Conservation (phyloP, 73 alveolate genomes). For the Paraurostyla sp. region DNA sequence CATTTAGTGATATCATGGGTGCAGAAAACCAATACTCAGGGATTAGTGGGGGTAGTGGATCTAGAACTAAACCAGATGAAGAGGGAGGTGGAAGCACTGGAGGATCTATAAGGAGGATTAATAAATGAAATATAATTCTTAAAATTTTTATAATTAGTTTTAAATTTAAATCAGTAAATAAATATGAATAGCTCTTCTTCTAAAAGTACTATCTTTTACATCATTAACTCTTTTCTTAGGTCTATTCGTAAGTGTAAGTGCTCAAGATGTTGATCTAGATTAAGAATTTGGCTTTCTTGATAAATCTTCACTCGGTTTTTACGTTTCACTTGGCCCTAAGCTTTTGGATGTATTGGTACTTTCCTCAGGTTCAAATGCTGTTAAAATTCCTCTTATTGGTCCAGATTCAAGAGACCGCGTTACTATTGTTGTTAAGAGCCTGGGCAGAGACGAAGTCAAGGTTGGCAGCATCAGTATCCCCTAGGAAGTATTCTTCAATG, state of each 20-base stretch:
- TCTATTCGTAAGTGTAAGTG: background rate
- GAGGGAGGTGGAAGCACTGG: conserved; percentile 62
- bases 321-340: conserved; percentile 50
- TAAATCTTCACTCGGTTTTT: conserved; percentile 68
- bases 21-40: background rate
- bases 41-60: background rate
- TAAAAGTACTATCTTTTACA: background rate
- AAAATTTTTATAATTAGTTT: background rate
- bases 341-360: conserved; percentile 72
- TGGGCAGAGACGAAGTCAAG: conserved; percentile 51
- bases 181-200: background rate
- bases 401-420: conserved; percentile 24
- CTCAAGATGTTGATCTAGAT: conserved; percentile 19
- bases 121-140: background rate
- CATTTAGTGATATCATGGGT: conserved; percentile 4
- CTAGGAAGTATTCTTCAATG: background rate
- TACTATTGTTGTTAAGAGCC: background rate
- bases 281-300: conserved; percentile 30
- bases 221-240: background rate
- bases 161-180: conserved; percentile 7
- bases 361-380: conserved; percentile 49
- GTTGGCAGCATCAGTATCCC: conserved; percentile 72
- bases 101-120: conserved; percentile 53
- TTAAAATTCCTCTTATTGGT: conserved; percentile 49
- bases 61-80: conserved; percentile 21